Evolutionary conservation across 2,329 filamentous ascomycete species (phyloP).

Genomic region (Trichoderma breve): DNA sequence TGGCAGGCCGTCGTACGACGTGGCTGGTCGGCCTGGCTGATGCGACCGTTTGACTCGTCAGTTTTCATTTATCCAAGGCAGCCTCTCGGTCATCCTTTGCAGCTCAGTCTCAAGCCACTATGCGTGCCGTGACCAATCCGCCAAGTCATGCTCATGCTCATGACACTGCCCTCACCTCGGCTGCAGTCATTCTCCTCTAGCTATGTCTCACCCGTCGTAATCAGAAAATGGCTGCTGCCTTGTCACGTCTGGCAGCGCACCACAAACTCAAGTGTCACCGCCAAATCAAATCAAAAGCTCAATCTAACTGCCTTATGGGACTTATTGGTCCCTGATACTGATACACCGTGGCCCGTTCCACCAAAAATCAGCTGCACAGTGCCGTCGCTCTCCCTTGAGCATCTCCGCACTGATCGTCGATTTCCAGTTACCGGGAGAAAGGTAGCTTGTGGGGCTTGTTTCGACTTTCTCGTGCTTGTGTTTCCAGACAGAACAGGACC

Average conservation of each 20-base stretch:
- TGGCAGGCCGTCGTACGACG: background rate
- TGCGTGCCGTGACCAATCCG: constrained; percentile 7
- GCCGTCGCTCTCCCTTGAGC: constrained; percentile 3
- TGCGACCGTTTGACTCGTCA: constrained; percentile 15
- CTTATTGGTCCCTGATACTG: background rate
- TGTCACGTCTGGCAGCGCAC: background rate
- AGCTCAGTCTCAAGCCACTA: background rate
- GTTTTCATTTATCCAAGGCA: constrained; percentile 17
- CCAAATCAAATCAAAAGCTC: background rate
- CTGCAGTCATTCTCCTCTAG: constrained; percentile 3
- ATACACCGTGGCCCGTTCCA: constrained; percentile 1
- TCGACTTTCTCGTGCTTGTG: background rate
- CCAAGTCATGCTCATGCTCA: background rate
- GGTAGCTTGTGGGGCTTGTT: constrained; percentile 14
- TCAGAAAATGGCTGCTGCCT: background rate
- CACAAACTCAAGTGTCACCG: background rate
- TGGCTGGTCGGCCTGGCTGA: background rate
- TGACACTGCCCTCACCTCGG: background rate
- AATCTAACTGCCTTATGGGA: background rate
- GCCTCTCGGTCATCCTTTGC: constrained; percentile 5
- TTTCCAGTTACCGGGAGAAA: constrained; percentile 12
- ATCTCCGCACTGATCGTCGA: constrained; percentile 21
- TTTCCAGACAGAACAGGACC: background rate
- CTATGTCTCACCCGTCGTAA: background rate
- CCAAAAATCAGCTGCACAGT: background rate